A percentile compares a stretch with the other conserved stretches of the same genome.
Evolutionary conservation across 208 protist genomes (phyloP).

Genomic region (Wallacemonas sp.): DNA sequence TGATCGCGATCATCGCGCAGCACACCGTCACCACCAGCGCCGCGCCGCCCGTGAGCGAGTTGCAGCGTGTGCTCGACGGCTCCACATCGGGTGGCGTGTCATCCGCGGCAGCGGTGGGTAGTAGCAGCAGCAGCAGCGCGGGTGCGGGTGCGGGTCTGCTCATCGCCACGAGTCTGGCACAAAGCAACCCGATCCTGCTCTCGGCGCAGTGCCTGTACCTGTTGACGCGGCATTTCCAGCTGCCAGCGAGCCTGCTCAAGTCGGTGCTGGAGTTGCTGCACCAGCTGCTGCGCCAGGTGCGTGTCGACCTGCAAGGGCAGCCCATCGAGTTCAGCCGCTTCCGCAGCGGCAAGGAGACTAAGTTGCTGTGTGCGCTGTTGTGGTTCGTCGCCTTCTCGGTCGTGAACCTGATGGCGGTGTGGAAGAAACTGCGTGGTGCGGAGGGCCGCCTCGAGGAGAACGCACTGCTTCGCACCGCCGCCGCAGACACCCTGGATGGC

Average conservation of each 20-base stretch:
- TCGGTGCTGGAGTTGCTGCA: constrained; percentile 53
- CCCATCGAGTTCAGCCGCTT: constrained; percentile 20
- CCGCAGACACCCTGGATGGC: constrained; percentile 34
- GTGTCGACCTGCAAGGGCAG: constrained; percentile 25
- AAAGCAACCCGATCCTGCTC: constrained; percentile 52
- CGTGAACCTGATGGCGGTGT: constrained; percentile 64
- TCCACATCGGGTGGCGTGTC: not conserved
- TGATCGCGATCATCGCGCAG: constrained; percentile 1
- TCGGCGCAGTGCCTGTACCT: constrained; percentile 82
- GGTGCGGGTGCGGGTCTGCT: constrained; percentile 1
- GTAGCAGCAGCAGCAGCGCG: not conserved
- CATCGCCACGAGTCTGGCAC: not conserved
- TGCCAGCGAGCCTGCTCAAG: constrained; percentile 59
- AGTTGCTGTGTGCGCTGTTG: constrained; percentile 44
- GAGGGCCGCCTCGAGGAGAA: constrained; percentile 46
- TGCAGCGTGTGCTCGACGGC: constrained; percentile 16
- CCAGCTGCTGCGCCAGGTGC: constrained; percentile 38
- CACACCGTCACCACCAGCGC: not conserved
- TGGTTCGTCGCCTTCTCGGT: constrained; percentile 75
- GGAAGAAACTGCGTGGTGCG: constrained; percentile 49
- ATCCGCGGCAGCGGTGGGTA: not conserved
- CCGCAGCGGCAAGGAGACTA: constrained; percentile 35
- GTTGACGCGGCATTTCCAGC: constrained; percentile 87
- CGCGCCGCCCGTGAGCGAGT: constrained; percentile 15
- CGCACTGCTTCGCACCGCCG: constrained; percentile 42